These are phyloP conservation scores for Solanum hybrid DNA, from an alignment of 305 asterid species.

Conservation along the genomic window DNA sequence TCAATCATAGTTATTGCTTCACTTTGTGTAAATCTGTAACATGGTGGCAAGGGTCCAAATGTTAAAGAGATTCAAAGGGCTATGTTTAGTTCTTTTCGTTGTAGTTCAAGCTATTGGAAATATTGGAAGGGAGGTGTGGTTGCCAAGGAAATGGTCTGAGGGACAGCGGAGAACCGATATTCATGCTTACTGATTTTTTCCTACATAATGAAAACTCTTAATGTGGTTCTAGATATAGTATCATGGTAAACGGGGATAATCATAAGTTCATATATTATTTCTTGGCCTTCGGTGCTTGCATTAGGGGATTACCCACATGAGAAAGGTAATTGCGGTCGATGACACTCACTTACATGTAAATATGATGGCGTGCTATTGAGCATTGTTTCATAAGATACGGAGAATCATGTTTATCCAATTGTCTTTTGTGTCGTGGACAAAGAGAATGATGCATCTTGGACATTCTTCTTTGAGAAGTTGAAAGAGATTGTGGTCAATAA, in stretches of 20 bases:
- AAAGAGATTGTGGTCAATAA: background rate
- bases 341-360: background rate
- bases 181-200: background rate
- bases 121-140: background rate
- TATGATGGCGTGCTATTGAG: background rate
- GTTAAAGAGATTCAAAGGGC: background rate
- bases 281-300: background rate
- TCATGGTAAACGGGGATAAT: background rate
- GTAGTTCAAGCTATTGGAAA: background rate
- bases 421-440: background rate
- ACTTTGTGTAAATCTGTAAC: background rate
- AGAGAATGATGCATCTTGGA: background rate
- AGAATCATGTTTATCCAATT: background rate
- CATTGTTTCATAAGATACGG: background rate
- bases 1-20: background rate
- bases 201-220: background rate
- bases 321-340: background rate
- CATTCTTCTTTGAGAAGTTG: background rate
- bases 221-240: background rate
- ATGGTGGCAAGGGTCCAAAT: background rate
- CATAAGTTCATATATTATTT: background rate
- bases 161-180: background rate
- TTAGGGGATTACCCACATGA: background rate
- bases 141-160: background rate
- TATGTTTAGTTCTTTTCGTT: background rate